Evolutionary conservation across 345 rosid genomes (phyloP).

Genomic region (Draba incana): DNA sequence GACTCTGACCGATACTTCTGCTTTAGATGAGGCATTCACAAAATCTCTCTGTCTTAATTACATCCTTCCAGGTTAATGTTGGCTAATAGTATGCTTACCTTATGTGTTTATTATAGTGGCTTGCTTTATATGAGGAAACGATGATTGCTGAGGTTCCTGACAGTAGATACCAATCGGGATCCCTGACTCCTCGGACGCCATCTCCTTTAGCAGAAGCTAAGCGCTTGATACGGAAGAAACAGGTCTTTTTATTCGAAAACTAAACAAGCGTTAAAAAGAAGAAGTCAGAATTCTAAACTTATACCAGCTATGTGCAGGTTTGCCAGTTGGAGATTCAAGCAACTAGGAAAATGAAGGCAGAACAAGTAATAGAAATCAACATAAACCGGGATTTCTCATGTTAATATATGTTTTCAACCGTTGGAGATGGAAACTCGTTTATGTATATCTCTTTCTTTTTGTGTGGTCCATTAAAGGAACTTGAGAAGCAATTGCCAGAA

Average conservation of each 20-base stretch:
- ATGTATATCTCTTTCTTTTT: background rate
- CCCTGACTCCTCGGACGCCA: constrained; percentile 64
- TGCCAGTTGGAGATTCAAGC: too few species aligned
- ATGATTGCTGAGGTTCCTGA: background rate
- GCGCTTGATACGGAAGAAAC: constrained; percentile 37
- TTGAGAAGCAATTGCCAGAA: constrained; percentile 2
- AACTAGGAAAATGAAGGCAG: background rate
- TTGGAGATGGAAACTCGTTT: background rate
- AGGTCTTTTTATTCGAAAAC: background rate
- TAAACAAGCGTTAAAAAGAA: too few species aligned
- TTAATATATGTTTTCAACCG: background rate
- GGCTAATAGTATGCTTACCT: background rate
- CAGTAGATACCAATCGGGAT: background rate
- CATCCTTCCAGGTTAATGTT: background rate
- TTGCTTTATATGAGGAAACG: background rate
- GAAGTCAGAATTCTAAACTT: too few species aligned
- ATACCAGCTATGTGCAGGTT: background rate
- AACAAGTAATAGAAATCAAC: background rate
- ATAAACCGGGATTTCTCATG: background rate
- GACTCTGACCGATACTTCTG: background rate
- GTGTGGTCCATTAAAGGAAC: background rate
- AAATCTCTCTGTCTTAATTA: too few species aligned
- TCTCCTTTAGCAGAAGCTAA: constrained; percentile 77
- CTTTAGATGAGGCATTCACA: background rate
- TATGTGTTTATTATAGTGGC: background rate